Base-by-base conservation (phyloP, 2,329 filamentous ascomycete genomes). In the Pestalotiopsis sp. region DNA sequence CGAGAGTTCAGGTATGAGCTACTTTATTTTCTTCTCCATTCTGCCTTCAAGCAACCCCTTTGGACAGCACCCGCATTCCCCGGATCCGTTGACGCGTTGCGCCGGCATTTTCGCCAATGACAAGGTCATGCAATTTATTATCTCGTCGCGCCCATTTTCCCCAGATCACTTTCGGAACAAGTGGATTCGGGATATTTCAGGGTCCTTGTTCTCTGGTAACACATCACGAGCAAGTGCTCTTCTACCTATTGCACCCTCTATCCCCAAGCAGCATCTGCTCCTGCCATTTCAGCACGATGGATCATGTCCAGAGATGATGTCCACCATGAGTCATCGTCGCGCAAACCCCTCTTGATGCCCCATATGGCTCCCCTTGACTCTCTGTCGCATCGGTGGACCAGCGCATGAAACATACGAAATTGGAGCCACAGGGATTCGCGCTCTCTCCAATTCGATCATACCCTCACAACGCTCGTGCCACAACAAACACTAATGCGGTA, bases 1-100 rank as follows among this genome's bases (percentile, higher is more conserved):
- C 96, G 69, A 90, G 94, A 82, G 96, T 99, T 72, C 96, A 99
- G 86, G 90, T 92, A 87, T 72, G 89, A 85, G 74, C 66, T 36
- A 27, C n/a, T 39, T 39, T 59, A 59, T 59, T 14, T 39, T 56
- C 9, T 20, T 23, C 23, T 17, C 12, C 36, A 9, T 36, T 20
- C 31, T 17, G 11, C 13, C 41, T 56, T 17, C 23, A 9, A 36
- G n/a, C 17, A 4, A 39, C 59, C 13, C 59, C 59, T 38, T 39
- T 62, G 36, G n/a, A 12, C 20, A 20, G 20, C 45, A 52, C 45
- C 45, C 9, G 17, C 45, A 52, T 9, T 39, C 31, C 59, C 36
- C n/a, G n/a, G 36, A 17, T 31, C 36, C 13, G n/a, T 62, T 25
- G 6, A 41, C 31, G 36, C 14, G 27, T 11, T 38, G 59, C n/a